Conservation (phyloP, 225 moss, liverwort and hornwort genomes). For the Marchantia polymorpha region DNA sequence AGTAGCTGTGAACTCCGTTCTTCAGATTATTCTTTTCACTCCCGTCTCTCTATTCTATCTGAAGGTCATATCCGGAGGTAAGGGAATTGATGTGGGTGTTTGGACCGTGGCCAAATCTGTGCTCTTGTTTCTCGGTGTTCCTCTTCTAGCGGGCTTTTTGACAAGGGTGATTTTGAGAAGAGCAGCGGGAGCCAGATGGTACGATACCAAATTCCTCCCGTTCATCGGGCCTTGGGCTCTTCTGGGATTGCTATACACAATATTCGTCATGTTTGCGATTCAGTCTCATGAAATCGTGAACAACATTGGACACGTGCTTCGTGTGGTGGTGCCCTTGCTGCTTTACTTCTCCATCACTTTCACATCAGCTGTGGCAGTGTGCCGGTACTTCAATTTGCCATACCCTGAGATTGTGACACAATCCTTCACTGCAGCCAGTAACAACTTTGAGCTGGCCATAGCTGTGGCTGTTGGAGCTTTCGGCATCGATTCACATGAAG, state of each 20-base stretch:
- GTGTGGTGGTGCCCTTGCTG: slow-evolving; percentile 65
- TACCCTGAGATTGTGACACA: slow-evolving; percentile 69
- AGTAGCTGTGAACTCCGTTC: slow-evolving; percentile 64
- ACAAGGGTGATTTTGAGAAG: slow-evolving; percentile 45
- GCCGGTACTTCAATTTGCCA: slow-evolving; percentile 53
- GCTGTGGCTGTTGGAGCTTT: slow-evolving; percentile 84
- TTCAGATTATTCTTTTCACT: slow-evolving; percentile 60
- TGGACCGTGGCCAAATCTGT: slow-evolving; percentile 76
- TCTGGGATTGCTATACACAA: slow-evolving; percentile 62
- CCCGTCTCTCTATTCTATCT: slow-evolving; percentile 63
- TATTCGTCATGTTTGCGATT: slow-evolving; percentile 68
- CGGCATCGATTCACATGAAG: slow-evolving; percentile 71
- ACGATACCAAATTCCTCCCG: slow-evolving; percentile 55
- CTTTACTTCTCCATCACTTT: slow-evolving; percentile 67
- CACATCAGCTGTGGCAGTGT: slow-evolving; percentile 41
- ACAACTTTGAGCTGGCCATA: slow-evolving; percentile 74
- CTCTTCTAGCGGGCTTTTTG: slow-evolving; percentile 48
- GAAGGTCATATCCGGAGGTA: slow-evolving; percentile 55
- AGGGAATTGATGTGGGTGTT: slow-evolving; percentile 43
- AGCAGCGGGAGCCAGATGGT: slow-evolving; percentile 53
- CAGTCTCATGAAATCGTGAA: slow-evolving; percentile 58
- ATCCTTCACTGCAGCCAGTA: slow-evolving; percentile 63
- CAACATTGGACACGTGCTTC: slow-evolving; percentile 53
- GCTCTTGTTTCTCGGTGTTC: slow-evolving; percentile 62
- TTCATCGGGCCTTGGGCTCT: slow-evolving; percentile 62